These are phyloP conservation scores for Mariannaea elegans DNA, from an alignment of 2,329 filamentous ascomycete genomes.

Conservation along the genomic window DNA sequence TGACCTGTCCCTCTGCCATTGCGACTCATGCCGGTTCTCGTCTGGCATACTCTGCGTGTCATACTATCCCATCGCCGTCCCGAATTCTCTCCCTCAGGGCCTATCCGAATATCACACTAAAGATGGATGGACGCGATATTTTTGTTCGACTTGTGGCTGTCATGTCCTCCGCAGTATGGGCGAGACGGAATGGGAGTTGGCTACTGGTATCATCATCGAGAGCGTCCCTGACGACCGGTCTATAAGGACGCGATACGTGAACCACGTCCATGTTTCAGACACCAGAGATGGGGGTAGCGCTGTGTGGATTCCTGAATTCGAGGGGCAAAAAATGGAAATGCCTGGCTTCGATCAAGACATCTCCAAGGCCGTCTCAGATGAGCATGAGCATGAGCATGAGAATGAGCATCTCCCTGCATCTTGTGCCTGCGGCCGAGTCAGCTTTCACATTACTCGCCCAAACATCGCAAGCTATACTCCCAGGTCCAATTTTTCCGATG, in stretches of 20 bases:
- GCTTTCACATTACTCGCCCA: slow-evolving; percentile 66
- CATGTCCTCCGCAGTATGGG: slow-evolving; percentile 46
- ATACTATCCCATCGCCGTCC: slow-evolving; percentile 44
- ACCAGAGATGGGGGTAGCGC: slow-evolving; percentile 51
- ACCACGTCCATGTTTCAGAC: slow-evolving; percentile 39
- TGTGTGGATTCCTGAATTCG: slow-evolving; percentile 36
- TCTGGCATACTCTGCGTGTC: slow-evolving; percentile 51
- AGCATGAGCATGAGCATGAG: no score
- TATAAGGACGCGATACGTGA: neutral
- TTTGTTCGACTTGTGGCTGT: slow-evolving; percentile 53
- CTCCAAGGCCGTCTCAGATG: neutral
- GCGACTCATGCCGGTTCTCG: slow-evolving; percentile 41
- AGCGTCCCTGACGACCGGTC: neutral
- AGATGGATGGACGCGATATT: slow-evolving; percentile 42
- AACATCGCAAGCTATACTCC: slow-evolving; percentile 54
- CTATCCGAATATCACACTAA: slow-evolving; percentile 22
- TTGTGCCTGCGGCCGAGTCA: slow-evolving; percentile 53
- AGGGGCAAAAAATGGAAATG: neutral
- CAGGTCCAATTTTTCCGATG: slow-evolving; percentile 60
- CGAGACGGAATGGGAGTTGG: slow-evolving; percentile 44
- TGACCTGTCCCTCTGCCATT: slow-evolving; percentile 44
- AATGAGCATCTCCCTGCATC: slow-evolving; percentile 32
- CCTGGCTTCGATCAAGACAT: neutral
- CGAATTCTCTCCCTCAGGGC: neutral
- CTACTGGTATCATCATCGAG: slow-evolving; percentile 47